Conservation (phyloP, 1,284 basidiomycete genomes). For the Sutorius eximius region DNA sequence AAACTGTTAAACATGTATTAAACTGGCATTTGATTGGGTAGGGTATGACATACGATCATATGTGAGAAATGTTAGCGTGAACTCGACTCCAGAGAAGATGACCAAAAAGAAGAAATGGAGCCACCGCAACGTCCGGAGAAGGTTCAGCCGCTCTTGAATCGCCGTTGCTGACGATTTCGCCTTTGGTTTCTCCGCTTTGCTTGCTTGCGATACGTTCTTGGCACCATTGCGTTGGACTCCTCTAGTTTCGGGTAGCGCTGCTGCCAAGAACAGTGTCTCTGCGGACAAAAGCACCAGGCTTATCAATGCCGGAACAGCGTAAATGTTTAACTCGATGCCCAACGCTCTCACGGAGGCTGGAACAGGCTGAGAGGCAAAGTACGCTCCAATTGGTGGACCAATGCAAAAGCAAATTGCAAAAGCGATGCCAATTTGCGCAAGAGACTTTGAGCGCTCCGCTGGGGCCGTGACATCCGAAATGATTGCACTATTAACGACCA, state of each 20-base stretch:
- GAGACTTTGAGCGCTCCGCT: slow-evolving; percentile 73
- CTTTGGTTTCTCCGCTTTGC: slow-evolving; percentile 20
- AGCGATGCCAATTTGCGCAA: slow-evolving; percentile 91
- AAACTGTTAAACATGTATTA: slow-evolving; percentile 47
- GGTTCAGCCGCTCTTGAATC: slow-evolving; percentile 49
- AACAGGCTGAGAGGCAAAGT: slow-evolving; percentile 73
- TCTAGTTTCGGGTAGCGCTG: slow-evolving; percentile 79
- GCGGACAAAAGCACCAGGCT: slow-evolving; percentile 68
- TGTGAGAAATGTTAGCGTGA: slow-evolving; percentile 88
- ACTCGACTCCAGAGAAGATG: slow-evolving; percentile 90
- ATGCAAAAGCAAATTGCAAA: slow-evolving; percentile 91
- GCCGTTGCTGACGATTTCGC: slow-evolving; percentile 34
- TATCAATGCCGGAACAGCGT: slow-evolving; percentile 79
- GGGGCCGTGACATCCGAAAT: slow-evolving; percentile 85
- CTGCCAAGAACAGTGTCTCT: slow-evolving; percentile 71
- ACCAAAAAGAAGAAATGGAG: slow-evolving; percentile 83
- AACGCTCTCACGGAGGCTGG: slow-evolving; percentile 55
- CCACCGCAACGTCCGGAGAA: slow-evolving; percentile 56
- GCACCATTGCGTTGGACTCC: slow-evolving; percentile 39
- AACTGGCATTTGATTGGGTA: not conserved
- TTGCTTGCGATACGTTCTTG: slow-evolving; percentile 26
- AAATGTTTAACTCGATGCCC: slow-evolving; percentile 77
- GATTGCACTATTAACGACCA: slow-evolving; percentile 62
- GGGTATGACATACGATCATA: slow-evolving; percentile 65
- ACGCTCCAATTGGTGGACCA: slow-evolving; percentile 80